Conservation (phyloP, 345 rosid genomes). For the Populus tremula region DNA sequence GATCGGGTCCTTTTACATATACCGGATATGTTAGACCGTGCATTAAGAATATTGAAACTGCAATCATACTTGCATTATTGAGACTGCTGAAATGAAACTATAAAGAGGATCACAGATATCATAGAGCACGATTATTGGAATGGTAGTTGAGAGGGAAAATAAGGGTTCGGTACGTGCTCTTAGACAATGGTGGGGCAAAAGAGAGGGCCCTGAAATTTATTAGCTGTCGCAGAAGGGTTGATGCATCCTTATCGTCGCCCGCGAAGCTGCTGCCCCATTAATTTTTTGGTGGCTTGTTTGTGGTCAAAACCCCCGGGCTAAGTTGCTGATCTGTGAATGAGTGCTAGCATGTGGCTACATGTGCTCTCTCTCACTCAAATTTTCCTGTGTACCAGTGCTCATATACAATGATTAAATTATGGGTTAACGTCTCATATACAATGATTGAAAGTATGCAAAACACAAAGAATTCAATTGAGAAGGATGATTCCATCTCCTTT, state of each 20-base stretch:
- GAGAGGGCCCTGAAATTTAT: background rate
- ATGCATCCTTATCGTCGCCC: background rate
- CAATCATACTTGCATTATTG: background rate
- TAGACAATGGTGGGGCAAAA: background rate
- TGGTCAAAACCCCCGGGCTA: conserved; percentile 2
- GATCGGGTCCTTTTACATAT: too few relatives aligned
- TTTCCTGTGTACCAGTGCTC: background rate
- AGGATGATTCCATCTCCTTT: too few relatives aligned
- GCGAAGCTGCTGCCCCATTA: background rate
- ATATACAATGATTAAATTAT: background rate
- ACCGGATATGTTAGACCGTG: too few relatives aligned
- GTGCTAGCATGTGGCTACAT: conserved; percentile 10
- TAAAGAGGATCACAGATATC: background rate
- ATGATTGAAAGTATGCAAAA: too few relatives aligned
- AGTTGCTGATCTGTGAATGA: background rate
- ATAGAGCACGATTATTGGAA: too few relatives aligned
- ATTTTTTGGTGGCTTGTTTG: background rate
- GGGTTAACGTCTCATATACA: background rate
- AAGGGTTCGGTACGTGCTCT: background rate
- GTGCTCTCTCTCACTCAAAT: background rate
- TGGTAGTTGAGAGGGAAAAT: background rate
- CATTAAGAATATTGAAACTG: background rate
- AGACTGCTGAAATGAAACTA: background rate
- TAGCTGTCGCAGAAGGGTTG: background rate
- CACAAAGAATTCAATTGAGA: too few relatives aligned